Percentiles rank a stretch among this genome's conserved stretches.
phyloP scores from a whole-genome alignment of 495 filamentous ascomycete genomes.

The Jackrogersella minutella region DNA sequence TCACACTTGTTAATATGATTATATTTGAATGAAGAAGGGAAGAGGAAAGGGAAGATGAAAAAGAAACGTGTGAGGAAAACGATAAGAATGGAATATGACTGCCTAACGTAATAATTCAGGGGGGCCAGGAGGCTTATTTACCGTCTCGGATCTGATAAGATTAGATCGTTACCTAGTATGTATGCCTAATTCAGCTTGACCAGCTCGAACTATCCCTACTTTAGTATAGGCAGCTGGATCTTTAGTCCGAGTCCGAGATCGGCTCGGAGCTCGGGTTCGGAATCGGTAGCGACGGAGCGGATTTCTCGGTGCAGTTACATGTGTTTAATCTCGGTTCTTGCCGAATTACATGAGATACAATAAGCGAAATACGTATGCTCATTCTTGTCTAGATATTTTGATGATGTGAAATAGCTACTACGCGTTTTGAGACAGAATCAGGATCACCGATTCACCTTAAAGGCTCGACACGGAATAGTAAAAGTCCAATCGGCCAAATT shows the following conservation, averaged over 20 bases:
- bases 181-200: too few species aligned
- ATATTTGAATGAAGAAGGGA: not conserved
- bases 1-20: not conserved
- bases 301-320: constrained; percentile 7
- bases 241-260: constrained; percentile 35
- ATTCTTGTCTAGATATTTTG: constrained; percentile 2
- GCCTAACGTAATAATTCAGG: not conserved
- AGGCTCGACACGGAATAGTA: too few species aligned
- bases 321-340: not conserved
- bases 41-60: not conserved
- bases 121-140: not conserved
- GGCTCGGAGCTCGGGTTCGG: constrained; percentile 39
- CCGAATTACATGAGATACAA: not conserved
- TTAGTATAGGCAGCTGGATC: not conserved
- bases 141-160: constrained; percentile 44
- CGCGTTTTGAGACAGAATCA: too few species aligned
- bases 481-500: too few species aligned
- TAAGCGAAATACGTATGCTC: not conserved
- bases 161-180: constrained; percentile 39
- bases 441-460: too few species aligned
- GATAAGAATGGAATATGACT: not conserved
- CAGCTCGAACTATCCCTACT: constrained; percentile 13
- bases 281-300: constrained; percentile 17
- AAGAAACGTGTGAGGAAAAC: too few species aligned
- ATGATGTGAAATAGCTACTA: too few species aligned